Conservation (phyloP, 192 early-diverging fungal species). For the Coemansia furcata region DNA sequence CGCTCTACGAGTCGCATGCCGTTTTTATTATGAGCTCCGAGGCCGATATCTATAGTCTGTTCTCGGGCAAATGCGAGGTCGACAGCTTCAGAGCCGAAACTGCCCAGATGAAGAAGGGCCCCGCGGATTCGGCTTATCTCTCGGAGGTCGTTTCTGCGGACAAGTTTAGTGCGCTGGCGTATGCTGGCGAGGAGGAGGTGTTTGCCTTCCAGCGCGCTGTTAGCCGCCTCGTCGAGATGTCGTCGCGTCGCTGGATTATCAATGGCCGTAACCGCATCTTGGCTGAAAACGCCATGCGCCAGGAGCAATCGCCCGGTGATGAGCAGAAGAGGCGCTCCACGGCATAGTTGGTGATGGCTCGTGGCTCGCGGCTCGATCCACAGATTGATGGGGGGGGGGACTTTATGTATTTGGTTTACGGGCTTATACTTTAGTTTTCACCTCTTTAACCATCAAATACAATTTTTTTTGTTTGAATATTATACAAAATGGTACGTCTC, state of each 20-base stretch:
- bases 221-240: constrained; percentile 93
- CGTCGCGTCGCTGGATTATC: constrained; percentile 68
- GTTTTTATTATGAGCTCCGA: constrained; percentile 73
- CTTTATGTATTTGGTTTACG: background rate
- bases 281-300: constrained; percentile 37
- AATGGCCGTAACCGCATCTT: constrained; percentile 24
- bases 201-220: constrained; percentile 96
- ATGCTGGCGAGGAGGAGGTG: constrained; percentile 81
- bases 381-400: background rate
- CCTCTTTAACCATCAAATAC: constrained; percentile 2
- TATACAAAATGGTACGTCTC: constrained; percentile 13
- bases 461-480: constrained; percentile 4
- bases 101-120: background rate
- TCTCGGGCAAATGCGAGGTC: constrained; percentile 62
- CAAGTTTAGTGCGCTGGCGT: constrained; percentile 14
- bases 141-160: constrained; percentile 3
- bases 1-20: constrained; percentile 82
- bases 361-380: background rate
- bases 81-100: constrained; percentile 30
- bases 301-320: constrained; percentile 1
- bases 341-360: background rate
- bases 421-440: background rate
- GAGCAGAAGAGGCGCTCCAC: constrained; percentile 14
- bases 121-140: background rate
- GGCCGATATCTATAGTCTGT: constrained; percentile 62